These are phyloP conservation scores for Eutrema japonicum DNA, from an alignment of 345 rosid species.

Conservation along the genomic window DNA sequence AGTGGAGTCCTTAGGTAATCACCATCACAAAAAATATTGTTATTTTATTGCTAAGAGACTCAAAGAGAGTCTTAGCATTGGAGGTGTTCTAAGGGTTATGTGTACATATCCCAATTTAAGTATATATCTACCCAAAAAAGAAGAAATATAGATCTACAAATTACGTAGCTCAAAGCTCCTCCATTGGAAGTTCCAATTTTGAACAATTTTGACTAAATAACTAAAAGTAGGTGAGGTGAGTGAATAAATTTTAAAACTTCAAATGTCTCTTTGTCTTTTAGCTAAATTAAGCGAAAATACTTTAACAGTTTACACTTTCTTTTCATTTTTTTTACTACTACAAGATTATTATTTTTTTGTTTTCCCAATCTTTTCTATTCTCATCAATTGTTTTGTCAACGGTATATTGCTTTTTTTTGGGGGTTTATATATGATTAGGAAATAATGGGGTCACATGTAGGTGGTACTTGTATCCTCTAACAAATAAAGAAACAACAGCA, in stretches of 20 bases:
- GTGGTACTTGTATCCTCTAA: conserved; percentile 33
- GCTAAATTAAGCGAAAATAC: neutral
- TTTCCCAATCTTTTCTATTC: neutral
- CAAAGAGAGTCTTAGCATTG: too few relatives aligned
- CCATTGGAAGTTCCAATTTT: neutral
- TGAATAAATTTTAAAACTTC: conserved; percentile 15
- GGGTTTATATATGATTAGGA: conserved; percentile 36
- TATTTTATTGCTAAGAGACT: too few relatives aligned
- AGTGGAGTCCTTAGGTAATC: too few relatives aligned
- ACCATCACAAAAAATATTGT: too few relatives aligned
- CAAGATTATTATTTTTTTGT: neutral
- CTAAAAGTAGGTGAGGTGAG: neutral
- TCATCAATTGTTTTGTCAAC: conserved; percentile 39
- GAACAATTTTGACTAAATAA: conserved; percentile 2
- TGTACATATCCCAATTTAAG: conserved; percentile 9
- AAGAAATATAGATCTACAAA: neutral
- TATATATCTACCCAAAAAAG: neutral
- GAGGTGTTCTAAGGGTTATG: conserved; percentile 15
- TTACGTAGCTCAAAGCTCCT: conserved; percentile 11
- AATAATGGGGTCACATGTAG: conserved; percentile 47
- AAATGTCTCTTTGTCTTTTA: conserved; percentile 27
- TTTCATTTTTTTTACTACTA: conserved; percentile 22
- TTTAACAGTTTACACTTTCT: conserved; percentile 20
- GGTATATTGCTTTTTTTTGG: conserved; percentile 31
- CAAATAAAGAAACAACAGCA: conserved; percentile 38